A percentile compares a stretch with the other conserved stretches of the same genome.
Conservation (phyloP, 176 grass and related monocot genomes). For the Bonia amplexicaulis region DNA sequence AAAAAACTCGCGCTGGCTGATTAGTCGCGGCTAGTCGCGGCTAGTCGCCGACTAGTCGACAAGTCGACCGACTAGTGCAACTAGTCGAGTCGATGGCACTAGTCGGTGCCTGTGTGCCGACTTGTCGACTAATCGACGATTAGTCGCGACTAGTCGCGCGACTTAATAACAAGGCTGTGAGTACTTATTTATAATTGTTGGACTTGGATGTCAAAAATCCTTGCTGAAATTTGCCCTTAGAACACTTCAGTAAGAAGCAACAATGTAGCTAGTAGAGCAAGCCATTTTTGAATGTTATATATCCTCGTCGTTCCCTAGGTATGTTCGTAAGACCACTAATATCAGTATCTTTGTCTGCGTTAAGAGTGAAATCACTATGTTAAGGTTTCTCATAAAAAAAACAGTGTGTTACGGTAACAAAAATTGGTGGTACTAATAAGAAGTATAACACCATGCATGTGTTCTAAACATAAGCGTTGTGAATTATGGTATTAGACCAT, state of each 20-base stretch:
- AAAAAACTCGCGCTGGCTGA: too few species aligned
- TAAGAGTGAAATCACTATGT: background rate
- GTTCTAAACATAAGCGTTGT: background rate
- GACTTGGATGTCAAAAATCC: background rate
- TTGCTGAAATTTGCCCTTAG: background rate
- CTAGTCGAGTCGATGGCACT: too few species aligned
- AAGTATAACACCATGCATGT: background rate
- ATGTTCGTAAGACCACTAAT: background rate
- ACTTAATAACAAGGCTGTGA: too few species aligned
- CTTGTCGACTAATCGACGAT: too few species aligned
- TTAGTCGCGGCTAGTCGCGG: too few species aligned
- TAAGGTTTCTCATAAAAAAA: background rate
- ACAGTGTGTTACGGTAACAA: background rate
- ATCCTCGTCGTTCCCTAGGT: background rate
- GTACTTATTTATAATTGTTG: background rate
- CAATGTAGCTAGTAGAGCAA: background rate
- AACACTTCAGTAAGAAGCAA: background rate
- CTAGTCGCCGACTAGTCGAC: too few species aligned
- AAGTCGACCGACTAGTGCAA: too few species aligned
- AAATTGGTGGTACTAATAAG: background rate
- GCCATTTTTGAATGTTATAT: background rate
- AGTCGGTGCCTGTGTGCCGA: too few species aligned
- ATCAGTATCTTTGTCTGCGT: background rate
- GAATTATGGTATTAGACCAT: background rate
- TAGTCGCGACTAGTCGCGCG: too few species aligned